Percentiles rank a stretch among this genome's conserved stretches.
Conservation (phyloP, 1,284 basidiomycete genomes). For the Kwoniella shivajii region DNA sequence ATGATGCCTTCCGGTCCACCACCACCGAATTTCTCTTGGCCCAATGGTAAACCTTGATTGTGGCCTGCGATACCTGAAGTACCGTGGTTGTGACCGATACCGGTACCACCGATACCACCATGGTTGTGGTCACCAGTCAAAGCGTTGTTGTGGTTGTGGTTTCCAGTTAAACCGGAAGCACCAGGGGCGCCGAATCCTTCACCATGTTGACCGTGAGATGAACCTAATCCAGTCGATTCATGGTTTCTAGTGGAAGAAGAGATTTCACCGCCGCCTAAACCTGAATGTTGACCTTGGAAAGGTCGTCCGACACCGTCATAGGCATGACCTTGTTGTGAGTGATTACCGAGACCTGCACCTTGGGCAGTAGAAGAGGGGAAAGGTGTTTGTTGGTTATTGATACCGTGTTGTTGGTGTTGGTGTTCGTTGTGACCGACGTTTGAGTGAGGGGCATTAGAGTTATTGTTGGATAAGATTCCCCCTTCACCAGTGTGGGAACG, state of each 20-base stretch:
- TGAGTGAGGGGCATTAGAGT: neutral
- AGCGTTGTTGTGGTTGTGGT: neutral
- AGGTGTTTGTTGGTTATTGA: neutral
- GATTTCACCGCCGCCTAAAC: neutral
- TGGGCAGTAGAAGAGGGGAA: slow-evolving; percentile 1
- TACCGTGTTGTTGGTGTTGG: neutral
- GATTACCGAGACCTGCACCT: slow-evolving; percentile 4
- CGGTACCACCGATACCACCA: neutral
- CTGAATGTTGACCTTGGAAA: slow-evolving; percentile 3
- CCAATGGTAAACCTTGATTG: neutral
- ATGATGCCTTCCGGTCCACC: slow-evolving; percentile 1
- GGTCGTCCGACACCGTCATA: neutral
- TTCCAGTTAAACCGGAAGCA: neutral
- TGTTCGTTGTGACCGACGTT: neutral
- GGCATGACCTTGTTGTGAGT: slow-evolving; percentile 5
- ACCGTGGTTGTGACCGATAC: neutral
- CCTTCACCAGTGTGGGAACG: neutral
- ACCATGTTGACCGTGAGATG: too few species aligned
- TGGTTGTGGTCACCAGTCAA: neutral
- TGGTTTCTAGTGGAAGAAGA: neutral
- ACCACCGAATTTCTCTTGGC: neutral
- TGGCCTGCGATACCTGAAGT: too few species aligned
- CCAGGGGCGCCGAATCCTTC: neutral
- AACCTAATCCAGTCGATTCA: too few species aligned
- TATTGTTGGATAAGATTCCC: neutral